Base-by-base conservation (phyloP, 345 rosid species). In the Lumnitzera racemosa region DNA sequence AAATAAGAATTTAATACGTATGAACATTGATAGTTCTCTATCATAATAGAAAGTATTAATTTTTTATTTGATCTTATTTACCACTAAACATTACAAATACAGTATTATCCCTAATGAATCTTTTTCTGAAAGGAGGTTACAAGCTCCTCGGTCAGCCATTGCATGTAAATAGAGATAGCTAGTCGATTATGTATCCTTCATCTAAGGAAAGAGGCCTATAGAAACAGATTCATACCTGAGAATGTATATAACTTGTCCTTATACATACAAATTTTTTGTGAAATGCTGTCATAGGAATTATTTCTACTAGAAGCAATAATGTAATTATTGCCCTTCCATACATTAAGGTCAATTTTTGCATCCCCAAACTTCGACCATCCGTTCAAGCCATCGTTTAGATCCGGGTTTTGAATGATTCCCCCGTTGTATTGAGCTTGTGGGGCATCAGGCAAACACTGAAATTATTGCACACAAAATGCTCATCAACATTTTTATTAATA, bases 391-490 rank as follows among this genome's bases (percentile, higher is more conserved):
- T 67, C 31, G 46, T 75, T 64, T 20, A 85, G 16, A 36, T 88
- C 91, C 15, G 96, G 81, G 76, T 90, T 88, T 24, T 29, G 51
- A 3, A 90, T 75, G 64, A 85, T 83, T 57, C 97, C 96, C 70
- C 97, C 96, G 31, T 70, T 62, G 54, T 90, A 88, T 59, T 87
- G 97, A 62, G 96, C 72, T 69, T 76, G 76, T 24, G 56, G 51
- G 12, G 97, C 90, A 12, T 12, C 62, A 58, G 47, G 70, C 70
- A 85, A 55, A 57, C 97, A 85, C 97, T 87, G 68, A 52, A 63
- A 48, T 20, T 36, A 5, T 36, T 1, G 9, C 11, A 36, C 43
- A 36, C 1, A 36, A 36, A 36, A 9, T 36, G 31, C 31, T 29
- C 6, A 55, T 15, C 20, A 25, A 13, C 3, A 36, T 36, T 36